These are phyloP conservation scores for Salinomyces thailandicus DNA, from an alignment of 2,329 filamentous ascomycete species.

Conservation along the genomic window DNA sequence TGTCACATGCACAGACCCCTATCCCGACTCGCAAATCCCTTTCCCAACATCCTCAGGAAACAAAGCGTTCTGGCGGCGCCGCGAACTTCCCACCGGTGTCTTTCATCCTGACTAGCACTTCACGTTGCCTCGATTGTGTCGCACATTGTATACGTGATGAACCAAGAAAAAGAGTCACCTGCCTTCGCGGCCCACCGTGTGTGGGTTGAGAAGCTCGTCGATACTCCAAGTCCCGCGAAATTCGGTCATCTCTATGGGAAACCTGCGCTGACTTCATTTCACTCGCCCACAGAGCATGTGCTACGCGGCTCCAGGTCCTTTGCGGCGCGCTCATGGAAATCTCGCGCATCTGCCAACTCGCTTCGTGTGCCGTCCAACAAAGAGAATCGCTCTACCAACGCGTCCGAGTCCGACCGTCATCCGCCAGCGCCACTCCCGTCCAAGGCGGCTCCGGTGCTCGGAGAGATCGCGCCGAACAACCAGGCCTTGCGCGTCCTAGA, in stretches of 20 bases:
- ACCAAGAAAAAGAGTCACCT: too few relatives aligned
- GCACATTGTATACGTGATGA: background rate
- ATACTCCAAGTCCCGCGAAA: constrained; percentile 10
- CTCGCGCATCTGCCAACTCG: constrained; percentile 20
- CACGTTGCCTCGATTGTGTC: background rate
- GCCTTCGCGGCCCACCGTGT: constrained; percentile 5
- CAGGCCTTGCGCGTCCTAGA: constrained; percentile 16
- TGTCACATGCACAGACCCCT: constrained; percentile 2
- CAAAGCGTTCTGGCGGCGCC: too few relatives aligned
- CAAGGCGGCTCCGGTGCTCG: constrained; percentile 16
- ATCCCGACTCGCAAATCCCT: background rate
- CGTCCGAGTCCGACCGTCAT: constrained; percentile 11
- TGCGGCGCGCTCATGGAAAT: constrained; percentile 26
- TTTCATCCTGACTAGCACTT: constrained; percentile 1
- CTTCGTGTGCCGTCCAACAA: constrained; percentile 24
- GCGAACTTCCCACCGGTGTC: too few relatives aligned
- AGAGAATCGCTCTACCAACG: constrained; percentile 20
- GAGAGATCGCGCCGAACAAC: constrained; percentile 25
- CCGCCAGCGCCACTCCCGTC: constrained; percentile 7
- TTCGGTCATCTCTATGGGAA: background rate
- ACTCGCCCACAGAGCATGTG: constrained; percentile 26
- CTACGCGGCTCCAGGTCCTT: constrained; percentile 28
- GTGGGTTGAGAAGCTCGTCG: constrained; percentile 15
- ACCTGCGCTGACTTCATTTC: constrained; percentile 10
- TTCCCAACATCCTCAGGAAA: too few relatives aligned